Percentiles rank a stretch among this genome's conserved stretches.
phyloP scores from a whole-genome alignment of 768 basidiomycete genomes.

The Collybia sp. region DNA sequence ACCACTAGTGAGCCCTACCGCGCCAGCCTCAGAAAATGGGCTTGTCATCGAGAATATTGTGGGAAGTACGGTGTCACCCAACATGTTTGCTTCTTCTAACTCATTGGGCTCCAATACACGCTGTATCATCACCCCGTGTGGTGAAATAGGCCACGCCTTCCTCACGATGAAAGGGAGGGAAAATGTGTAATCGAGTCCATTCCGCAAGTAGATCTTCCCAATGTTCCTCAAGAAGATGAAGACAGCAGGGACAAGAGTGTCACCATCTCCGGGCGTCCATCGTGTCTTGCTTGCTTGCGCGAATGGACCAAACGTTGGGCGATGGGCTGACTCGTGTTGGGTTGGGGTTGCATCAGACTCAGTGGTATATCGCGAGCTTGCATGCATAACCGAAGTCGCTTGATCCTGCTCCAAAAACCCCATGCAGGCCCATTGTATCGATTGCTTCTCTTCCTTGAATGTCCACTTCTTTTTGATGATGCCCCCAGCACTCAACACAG shows the following conservation, averaged over 20 bases:
- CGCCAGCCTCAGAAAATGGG: conserved; percentile 69
- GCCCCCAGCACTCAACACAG: conserved; percentile 62
- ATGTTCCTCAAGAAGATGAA: conserved; percentile 78
- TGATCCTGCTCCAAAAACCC: conserved; percentile 59
- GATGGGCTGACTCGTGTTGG: conserved; percentile 14
- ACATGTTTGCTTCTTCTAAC: conserved; percentile 57
- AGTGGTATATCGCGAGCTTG: conserved; percentile 28
- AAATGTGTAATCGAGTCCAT: conserved; percentile 73
- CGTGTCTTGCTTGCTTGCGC: conserved; percentile 35
- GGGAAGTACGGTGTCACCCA: conserved; percentile 67
- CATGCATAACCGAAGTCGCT: conserved; percentile 16
- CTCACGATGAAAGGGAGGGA: conserved; percentile 78
- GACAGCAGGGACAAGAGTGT: conserved; percentile 47
- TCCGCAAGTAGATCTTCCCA: conserved; percentile 64
- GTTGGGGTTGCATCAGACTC: conserved; percentile 17
- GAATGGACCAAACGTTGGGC: conserved; percentile 55
- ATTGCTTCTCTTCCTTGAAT: conserved; percentile 65
- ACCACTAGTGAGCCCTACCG: conserved; percentile 62
- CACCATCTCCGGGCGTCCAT: conserved; percentile 28
- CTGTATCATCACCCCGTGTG: conserved; percentile 79
- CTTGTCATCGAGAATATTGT: conserved; percentile 78
- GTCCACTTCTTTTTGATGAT: conserved; percentile 71
- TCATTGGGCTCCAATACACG: conserved; percentile 66
- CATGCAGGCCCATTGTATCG: conserved; percentile 77
- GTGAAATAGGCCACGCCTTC: conserved; percentile 72